These are phyloP conservation scores for Polygonum maritimum DNA, from an alignment of 148 eudicot genomes.

Conservation along the genomic window DNA sequence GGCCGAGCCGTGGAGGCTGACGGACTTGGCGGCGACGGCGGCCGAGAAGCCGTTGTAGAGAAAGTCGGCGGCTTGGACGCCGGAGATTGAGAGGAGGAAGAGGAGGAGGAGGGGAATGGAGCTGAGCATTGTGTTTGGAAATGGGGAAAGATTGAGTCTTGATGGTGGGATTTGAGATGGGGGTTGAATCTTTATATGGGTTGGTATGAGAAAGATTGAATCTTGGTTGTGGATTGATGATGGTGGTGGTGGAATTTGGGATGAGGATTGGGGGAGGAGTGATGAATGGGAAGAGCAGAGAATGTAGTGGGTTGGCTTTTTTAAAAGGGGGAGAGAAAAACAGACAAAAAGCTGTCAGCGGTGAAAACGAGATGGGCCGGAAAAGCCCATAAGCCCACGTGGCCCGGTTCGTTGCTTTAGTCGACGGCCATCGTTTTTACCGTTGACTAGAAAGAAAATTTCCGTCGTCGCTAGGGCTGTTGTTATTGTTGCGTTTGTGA, in stretches of 20 bases:
- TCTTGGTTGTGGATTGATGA: not conserved
- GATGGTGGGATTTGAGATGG: not conserved
- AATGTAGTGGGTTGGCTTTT: not conserved
- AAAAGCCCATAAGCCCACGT: not conserved
- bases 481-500: not conserved
- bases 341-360: not conserved
- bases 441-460: not conserved
- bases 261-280: not conserved
- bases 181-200: not conserved
- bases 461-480: no score
- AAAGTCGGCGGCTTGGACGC: conserved; percentile 7
- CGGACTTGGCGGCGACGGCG: not conserved
- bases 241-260: not conserved
- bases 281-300: conserved; percentile 1
- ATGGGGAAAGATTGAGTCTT: not conserved
- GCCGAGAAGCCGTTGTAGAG: conserved; percentile 5
- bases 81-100: not conserved
- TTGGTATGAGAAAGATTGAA: not conserved
- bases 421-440: not conserved
- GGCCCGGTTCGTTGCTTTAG: not conserved
- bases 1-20: conserved; percentile 6
- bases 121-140: not conserved
- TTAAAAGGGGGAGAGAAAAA: not conserved
- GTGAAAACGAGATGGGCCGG: not conserved
- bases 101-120: not conserved